Evolutionary conservation across 306 rosid genomes (phyloP), one percentile per base, ranked within the genome.

Genomic region (Castanospermum australe): DNA sequence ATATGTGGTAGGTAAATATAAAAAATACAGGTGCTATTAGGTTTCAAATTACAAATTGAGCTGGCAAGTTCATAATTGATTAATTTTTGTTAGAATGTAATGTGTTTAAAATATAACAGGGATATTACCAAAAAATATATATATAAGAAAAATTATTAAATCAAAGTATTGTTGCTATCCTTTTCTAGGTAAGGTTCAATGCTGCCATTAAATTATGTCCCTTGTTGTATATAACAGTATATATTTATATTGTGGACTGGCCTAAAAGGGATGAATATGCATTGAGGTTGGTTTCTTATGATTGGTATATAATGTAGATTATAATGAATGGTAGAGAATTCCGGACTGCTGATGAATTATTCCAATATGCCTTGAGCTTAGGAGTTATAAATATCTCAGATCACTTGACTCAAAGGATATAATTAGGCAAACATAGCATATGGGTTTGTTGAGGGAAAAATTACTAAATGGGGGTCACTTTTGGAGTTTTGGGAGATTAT

Each of bases 41-140:
- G 33, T 56, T 51, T 76, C 17, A 69, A 73, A 64, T 75, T 78
- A 22, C 47, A 12, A 12, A 80, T 56, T 64, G 80, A 68, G 85
- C 85, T 87, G 87, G 83, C 87, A 76, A 30, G 44, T 11, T 15
- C 66, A 78, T 67, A 12, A 87, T 75, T 81, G 79, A 82, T 30
- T 69, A 67, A n/a, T n/a, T n/a, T 32, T 81, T 30, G 77, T 61
- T 75, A 69, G 77, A 41, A 41, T 21, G 5, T 24, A 15, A 33
- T 44, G 9, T 45, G 47, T 14, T 74, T 5, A 65, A 30, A 30
- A 14, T 51, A 13, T 25, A 66, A 44, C 7, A 41, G 11, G 25
- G 21, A 50, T 64, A 50, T 64, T 0, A 1, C 8, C 17, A n/a
- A n/a, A n/a, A n/a, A n/a, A n/a, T 64, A 48, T 64, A 36, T 6